Evolutionary conservation across 164 flowering plant species (phyloP), one percentile per base, ranked within the genome.

Genomic region (Tetrastigma voinierianum): DNA sequence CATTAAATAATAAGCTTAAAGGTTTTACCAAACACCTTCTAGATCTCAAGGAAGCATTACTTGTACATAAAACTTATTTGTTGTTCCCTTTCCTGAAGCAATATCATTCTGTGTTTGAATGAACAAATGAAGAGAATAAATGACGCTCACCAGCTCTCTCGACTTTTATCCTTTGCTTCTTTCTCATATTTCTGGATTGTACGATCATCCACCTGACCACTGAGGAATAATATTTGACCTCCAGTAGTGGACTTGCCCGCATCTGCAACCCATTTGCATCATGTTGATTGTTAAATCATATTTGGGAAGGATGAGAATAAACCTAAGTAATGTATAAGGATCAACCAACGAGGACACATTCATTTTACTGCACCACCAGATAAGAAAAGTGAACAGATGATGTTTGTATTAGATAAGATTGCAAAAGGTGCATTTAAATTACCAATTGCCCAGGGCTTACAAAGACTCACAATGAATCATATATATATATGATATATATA

Each of bases 141-240:
- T 4, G 5, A 73, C 21, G 61, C 48, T 90, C 68, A 95, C 99
- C 99, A 96, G 72, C 99, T 96, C 80, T 96, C 99, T 75, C 97
- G 81, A 71, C 90, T 88, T 78, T 96, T 96, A 46, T 96, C 98
- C 78, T 91, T 96, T 10, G 99, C 99, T 79, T 96, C 99, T 78
- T 87, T 96, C 79, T 96, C 99, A 72, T 93, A 96, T 59, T 96
- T 96, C 57, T 93, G 99, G 46, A 96, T 96, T 14, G 97, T 90
- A 54, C 98, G 88, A 49, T 96, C 99, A 87, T 96, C 99, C 65
- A 96, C 99, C 78, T 88, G 94, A 23, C 98, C 98, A 77, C 97
- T 96, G n/a, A 93, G 91, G 64, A 88, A 90, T 46, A 96, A 89
- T 77, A 88, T 96, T 69, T 96, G 99, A n/a, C 99, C 99, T 32